Evolutionary conservation across 2,329 filamentous ascomycete species (phyloP), one percentile per base, ranked within the genome.

Genomic region (Trichoderma harzianum): DNA sequence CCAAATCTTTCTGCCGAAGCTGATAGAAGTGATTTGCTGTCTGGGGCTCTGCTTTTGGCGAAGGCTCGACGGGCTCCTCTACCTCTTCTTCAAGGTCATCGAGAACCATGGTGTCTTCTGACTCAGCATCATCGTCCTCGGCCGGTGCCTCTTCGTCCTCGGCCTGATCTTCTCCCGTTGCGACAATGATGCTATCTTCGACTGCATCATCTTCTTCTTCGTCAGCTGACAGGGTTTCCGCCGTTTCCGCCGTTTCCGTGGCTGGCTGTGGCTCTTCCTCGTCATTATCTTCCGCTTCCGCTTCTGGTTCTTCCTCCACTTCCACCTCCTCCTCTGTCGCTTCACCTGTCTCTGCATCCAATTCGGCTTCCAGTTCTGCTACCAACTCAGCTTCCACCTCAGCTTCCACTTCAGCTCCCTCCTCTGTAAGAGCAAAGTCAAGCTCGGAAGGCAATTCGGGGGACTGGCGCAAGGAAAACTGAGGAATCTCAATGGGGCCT

Each of bases 1-100:
- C 78, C 6, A 86, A 76, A 39, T 88, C 85, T 75, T 85, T 85
- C 16, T 84, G 79, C 10, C 86, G 83, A 6, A 89, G 82, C 72
- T 82, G 78, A 53, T 78, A 80, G 47, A 79, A 76, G 4, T 76
- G 74, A 26, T 75, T 74, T 14, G 65, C 65, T 18, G 72, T 57
- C 67, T 73, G 72, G 34, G 53, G 14, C 47, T 43, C 67, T 58
- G 24, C 69, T 47, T 26, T 64, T 61, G 6, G 43, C 11, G 18
- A 72, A 60, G 71, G 18, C 24, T 77, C 73, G 8, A 60, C 64
- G 28, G 58, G 63, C 5, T 74, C 71, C 11, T 76, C 74, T 11
- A 73, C 69, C n/a, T 73, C 74, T 16, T 64, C 66, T 3, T 26
- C 69, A 12, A 72, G 30, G 2, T 76, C 76, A 12, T 79, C 78